These are phyloP conservation scores for Gaeumannomyces sp. DNA, from an alignment of 2,329 filamentous ascomycete genomes.

Conservation along the genomic window DNA sequence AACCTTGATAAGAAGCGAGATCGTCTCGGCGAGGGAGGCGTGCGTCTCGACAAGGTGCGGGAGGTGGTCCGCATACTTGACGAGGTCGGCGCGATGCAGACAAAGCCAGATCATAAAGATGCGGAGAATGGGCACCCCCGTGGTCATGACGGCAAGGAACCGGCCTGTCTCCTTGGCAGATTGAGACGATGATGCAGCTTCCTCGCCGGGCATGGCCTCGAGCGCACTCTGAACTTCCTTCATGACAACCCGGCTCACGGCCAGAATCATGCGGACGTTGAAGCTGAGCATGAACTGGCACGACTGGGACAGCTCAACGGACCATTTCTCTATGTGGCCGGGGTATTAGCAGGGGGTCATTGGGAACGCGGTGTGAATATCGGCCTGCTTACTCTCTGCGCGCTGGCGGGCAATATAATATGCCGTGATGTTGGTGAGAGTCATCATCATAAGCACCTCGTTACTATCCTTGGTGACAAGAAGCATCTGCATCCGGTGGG, in stretches of 20 bases:
- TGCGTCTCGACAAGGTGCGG: conserved; percentile 41
- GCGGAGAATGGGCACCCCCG: conserved; percentile 46
- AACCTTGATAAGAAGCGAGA: conserved; percentile 43
- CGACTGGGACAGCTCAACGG: conserved; percentile 36
- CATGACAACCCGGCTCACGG: conserved; percentile 63
- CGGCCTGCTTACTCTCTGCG: conserved; percentile 1
- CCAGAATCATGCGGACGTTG: conserved; percentile 71
- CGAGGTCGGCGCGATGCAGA: conserved; percentile 38
- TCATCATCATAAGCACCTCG: conserved; percentile 67
- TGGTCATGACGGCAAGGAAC: conserved; percentile 32
- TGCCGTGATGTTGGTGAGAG: conserved; percentile 79
- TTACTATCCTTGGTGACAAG: conserved; percentile 63
- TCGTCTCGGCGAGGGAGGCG: conserved; percentile 36
- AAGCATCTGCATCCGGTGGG: conserved; percentile 68
- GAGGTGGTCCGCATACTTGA: conserved; percentile 38
- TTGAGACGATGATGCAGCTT: conserved; percentile 18
- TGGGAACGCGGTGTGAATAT: neutral
- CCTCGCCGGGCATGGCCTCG: conserved; percentile 24
- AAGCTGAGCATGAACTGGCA: conserved; percentile 66
- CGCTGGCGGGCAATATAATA: conserved; percentile 61
- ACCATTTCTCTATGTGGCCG: conserved; percentile 36
- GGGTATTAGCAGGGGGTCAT: neutral
- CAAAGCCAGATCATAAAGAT: conserved; percentile 49
- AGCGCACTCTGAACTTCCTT: conserved; percentile 56
- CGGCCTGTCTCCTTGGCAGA: conserved; percentile 21